These are phyloP conservation scores for Diaporthe citriasiana DNA, from an alignment of 2,329 filamentous ascomycete genomes.

Conservation along the genomic window DNA sequence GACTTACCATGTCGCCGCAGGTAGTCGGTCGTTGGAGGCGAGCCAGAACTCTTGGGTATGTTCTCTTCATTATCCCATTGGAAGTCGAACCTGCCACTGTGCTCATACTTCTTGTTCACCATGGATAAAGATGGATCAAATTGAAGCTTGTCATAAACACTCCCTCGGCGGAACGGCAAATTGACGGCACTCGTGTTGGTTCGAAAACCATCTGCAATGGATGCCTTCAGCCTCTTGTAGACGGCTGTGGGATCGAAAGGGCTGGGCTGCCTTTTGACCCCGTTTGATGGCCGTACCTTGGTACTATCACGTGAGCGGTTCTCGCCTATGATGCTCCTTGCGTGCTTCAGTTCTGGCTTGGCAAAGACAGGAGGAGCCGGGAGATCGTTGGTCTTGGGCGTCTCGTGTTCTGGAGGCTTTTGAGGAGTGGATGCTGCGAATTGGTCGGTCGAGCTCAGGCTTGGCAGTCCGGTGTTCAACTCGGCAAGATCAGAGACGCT, in stretches of 20 bases:
- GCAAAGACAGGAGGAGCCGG: slow-evolving; percentile 60
- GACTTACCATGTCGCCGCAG: slow-evolving; percentile 62
- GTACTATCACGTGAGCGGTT: slow-evolving; percentile 48
- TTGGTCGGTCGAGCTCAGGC: slow-evolving; percentile 39
- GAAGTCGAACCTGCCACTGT: slow-evolving; percentile 68
- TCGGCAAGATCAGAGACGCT: slow-evolving; percentile 53
- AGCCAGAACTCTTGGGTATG: slow-evolving; percentile 48
- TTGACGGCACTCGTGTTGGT: slow-evolving; percentile 44
- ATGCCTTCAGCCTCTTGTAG: slow-evolving; percentile 69
- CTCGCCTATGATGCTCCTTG: slow-evolving; percentile 66
- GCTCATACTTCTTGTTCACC: slow-evolving; percentile 72
- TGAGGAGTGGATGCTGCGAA: slow-evolving; percentile 44
- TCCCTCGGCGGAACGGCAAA: slow-evolving; percentile 55
- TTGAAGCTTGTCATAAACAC: slow-evolving; percentile 67
- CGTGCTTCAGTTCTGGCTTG: slow-evolving; percentile 72
- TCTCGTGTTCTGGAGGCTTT: slow-evolving; percentile 42
- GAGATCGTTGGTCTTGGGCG: slow-evolving; percentile 30
- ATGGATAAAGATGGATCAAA: slow-evolving; percentile 67
- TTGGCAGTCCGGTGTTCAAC: slow-evolving; percentile 44
- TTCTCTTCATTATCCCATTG: slow-evolving; percentile 51
- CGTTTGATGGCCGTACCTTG: slow-evolving; percentile 49
- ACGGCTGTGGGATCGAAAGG: slow-evolving; percentile 71
- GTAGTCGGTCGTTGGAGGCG: slow-evolving; percentile 63
- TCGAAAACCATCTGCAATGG: slow-evolving; percentile 52
- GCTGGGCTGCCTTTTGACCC: slow-evolving; percentile 66